These are phyloP conservation scores for Globisporangium polare DNA, from an alignment of 352 stramenopile genomes.

Conservation along the genomic window DNA sequence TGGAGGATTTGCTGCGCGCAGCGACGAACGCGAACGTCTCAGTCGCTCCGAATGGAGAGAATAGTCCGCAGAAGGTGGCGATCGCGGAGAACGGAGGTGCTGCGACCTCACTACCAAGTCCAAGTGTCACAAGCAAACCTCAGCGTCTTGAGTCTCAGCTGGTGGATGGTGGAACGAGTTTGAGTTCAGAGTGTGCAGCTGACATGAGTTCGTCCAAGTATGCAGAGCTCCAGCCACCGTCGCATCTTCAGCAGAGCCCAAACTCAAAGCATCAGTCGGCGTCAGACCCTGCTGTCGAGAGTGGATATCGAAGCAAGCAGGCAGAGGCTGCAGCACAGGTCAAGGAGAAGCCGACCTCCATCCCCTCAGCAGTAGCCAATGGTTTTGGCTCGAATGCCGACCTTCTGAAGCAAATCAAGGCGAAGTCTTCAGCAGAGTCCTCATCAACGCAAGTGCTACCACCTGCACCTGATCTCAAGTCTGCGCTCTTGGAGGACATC, in stretches of 20 bases:
- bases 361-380: too few species aligned
- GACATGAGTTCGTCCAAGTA: constrained; percentile 3
- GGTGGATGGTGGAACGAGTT: neutral
- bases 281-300: neutral
- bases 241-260: neutral
- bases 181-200: neutral
- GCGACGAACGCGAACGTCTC: constrained; percentile 44
- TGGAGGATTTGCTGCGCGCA: constrained; percentile 68
- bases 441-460: neutral
- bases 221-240: constrained; percentile 5
- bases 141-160: neutral
- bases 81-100: neutral
- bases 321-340: neutral
- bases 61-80: neutral
- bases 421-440: neutral
- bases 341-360: neutral
- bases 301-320: neutral
- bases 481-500: constrained; percentile 9
- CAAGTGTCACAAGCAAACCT: neutral
- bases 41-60: constrained; percentile 17
- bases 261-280: neutral
- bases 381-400: neutral
- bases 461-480: constrained; percentile 5
- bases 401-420: neutral
- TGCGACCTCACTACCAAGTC: neutral